Conservation (phyloP, 2,329 filamentous ascomycete genomes). For the Curvularia lunata region DNA sequence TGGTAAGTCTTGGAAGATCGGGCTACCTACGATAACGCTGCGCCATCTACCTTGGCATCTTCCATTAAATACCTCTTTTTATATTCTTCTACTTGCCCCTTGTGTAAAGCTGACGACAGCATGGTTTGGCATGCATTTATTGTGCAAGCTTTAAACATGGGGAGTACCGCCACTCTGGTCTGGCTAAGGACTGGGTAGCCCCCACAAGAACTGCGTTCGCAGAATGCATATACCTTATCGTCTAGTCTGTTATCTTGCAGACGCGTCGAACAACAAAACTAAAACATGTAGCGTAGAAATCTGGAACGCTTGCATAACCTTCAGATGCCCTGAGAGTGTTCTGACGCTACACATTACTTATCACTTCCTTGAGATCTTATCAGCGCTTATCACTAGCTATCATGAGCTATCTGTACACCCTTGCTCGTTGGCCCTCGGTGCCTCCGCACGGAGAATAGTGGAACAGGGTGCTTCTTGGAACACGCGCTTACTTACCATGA, state of each 20-base stretch:
- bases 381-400: constrained; percentile 13
- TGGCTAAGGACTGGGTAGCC: neutral
- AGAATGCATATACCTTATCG: neutral
- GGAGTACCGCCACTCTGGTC: neutral
- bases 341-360: constrained; percentile 6
- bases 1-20: neutral
- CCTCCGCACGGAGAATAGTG: neutral
- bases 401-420: constrained; percentile 2
- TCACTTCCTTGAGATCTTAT: constrained; percentile 15
- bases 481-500: constrained; percentile 5
- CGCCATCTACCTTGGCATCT: constrained; percentile 19
- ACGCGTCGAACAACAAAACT: neutral
- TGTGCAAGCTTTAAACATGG: neutral
- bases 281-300: neutral
- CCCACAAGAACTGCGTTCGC: neutral
- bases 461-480: constrained; percentile 1
- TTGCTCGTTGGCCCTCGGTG: constrained; percentile 8
- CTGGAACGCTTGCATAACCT: neutral
- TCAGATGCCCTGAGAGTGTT: neutral
- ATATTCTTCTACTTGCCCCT: neutral
- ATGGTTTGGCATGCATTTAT: neutral
- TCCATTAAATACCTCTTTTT: constrained; percentile 3
- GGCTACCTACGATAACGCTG: constrained; percentile 23
- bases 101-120: neutral
- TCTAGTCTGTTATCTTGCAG: neutral